Base-by-base conservation (phyloP, 192 early-diverging fungal species). In the Coemansia sp. region DNA sequence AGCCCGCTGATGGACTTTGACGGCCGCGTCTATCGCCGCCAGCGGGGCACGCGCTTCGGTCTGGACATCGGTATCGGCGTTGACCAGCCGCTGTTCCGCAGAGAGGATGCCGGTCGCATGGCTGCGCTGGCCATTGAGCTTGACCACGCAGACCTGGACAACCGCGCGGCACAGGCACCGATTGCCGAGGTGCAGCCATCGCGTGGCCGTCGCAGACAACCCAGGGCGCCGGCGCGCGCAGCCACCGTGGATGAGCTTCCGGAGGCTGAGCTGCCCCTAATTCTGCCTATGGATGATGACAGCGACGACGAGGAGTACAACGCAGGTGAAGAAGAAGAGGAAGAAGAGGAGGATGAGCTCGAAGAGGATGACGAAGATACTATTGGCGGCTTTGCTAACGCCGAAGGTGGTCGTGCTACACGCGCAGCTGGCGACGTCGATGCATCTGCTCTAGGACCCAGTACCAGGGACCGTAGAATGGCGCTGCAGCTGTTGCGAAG, bases 1-100 rank as follows among this genome's bases (percentile, higher is more conserved):
- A 82, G 83, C 34, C 73, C 85, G 18, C 80, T 91, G 40, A 80
- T 88, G 60, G 88, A 89, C 69, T 86, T 85, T 77, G 87, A 86
- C 59, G 89, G 89, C 34, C 81, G 85, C 1, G 85, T 87, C 33
- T 90, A 92, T 68, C 77, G 85, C 6, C 69, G 73, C 18, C 89
- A 91, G 51, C 84, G 73, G 34, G 84, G 80, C 18, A 72, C 84
- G 30, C 77, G 76, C 16, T 89, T 84, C 57, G 90, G 91, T 4
- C 73, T 85, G 10, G 69, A 82, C 36, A 82, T 92, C 18, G 77
- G 86, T 10, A 76, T 80, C 14, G 71, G 71, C 0, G 51, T 87
- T 5, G 73, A 78, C 6, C 60, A 68, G 18, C 73, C 73, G 1
- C 72, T 68, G 14, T 77, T 89, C 49, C 76, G 79, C 25, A 57